Conservation (phyloP, 768 basidiomycete species). For the Megacollybia marginata region DNA sequence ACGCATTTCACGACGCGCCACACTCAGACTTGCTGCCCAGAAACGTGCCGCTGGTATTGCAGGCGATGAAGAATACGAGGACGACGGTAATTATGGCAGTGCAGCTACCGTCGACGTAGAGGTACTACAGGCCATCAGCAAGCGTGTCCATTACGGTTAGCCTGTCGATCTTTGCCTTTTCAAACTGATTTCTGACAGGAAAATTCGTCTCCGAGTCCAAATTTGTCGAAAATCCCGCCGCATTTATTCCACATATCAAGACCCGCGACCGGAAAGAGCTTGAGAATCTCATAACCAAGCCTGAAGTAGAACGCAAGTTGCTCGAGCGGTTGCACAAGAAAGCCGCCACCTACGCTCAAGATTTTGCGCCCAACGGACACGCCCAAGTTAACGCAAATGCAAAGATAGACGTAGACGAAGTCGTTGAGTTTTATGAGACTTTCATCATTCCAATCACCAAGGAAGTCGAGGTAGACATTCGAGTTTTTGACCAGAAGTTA, state of each 20-base stretch:
- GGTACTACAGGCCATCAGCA: slow-evolving; percentile 94
- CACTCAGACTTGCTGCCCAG: slow-evolving; percentile 51
- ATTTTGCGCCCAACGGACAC: slow-evolving; percentile 63
- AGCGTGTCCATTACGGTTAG: slow-evolving; percentile 96
- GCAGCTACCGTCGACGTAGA: slow-evolving; percentile 93
- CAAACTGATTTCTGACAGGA: slow-evolving; percentile 40
- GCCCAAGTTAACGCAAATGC: slow-evolving; percentile 24
- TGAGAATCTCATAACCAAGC: slow-evolving; percentile 90
- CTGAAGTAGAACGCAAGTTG: slow-evolving; percentile 85
- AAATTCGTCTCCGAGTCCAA: slow-evolving; percentile 99
- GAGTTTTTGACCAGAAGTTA: not conserved
- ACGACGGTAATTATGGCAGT: slow-evolving; percentile 98
- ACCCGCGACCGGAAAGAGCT: slow-evolving; percentile 71
- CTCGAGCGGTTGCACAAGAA: slow-evolving; percentile 84
- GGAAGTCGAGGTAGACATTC: slow-evolving; percentile 80
- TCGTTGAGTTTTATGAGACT: slow-evolving; percentile 89
- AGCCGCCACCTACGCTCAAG: slow-evolving; percentile 70
- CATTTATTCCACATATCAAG: slow-evolving; percentile 89
- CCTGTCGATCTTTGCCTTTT: slow-evolving; percentile 1
- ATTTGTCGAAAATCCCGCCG: slow-evolving; percentile 77
- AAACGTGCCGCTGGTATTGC: slow-evolving; percentile 63
- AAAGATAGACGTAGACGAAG: slow-evolving; percentile 90
- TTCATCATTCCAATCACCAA: slow-evolving; percentile 97
- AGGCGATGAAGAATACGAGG: slow-evolving; percentile 68
- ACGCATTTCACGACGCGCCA: slow-evolving; percentile 72